These are phyloP conservation scores for Cyclotella choctawhatcheeana DNA, from an alignment of 108 stramenopile species.

Conservation along the genomic window DNA sequence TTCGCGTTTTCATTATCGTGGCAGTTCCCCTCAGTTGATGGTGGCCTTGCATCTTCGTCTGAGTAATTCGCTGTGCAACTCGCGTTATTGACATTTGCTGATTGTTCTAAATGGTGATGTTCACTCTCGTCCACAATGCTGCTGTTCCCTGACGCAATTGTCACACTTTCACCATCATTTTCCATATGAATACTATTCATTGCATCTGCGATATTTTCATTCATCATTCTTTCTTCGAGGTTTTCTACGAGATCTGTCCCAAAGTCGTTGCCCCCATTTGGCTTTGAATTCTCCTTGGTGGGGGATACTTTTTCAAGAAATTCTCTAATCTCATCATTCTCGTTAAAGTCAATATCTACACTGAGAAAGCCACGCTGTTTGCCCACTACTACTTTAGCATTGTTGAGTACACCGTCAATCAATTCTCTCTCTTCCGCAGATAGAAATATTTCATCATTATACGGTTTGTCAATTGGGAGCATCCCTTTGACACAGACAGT, in stretches of 20 bases:
- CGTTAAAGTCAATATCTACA: conserved; percentile 37
- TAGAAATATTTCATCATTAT: conserved; percentile 42
- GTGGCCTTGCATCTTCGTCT: neutral
- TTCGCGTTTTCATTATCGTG: neutral
- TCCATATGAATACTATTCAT: neutral
- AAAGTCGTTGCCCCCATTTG: conserved; percentile 9
- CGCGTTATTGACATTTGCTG: neutral
- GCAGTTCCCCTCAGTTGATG: neutral
- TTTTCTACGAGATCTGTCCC: conserved; percentile 25
- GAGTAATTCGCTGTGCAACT: neutral
- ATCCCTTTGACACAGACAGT: conserved; percentile 18
- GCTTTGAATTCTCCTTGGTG: neutral
- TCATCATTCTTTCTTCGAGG: conserved; percentile 16
- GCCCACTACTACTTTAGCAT: conserved; percentile 30
- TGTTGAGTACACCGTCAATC: conserved; percentile 43
- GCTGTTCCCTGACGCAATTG: neutral
- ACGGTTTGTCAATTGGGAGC: conserved; percentile 49
- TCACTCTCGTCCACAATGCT: neutral
- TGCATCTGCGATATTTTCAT: conserved; percentile 2
- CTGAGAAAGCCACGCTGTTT: conserved; percentile 25
- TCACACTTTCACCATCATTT: neutral
- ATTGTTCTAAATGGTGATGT: neutral
- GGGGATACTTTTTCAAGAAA: conserved; percentile 29
- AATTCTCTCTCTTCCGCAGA: conserved; percentile 48
- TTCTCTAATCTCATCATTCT: conserved; percentile 45